These are phyloP conservation scores for Gracilaria vermiculophylla DNA, from an alignment of 23 red algal genomes.

Conservation along the genomic window DNA sequence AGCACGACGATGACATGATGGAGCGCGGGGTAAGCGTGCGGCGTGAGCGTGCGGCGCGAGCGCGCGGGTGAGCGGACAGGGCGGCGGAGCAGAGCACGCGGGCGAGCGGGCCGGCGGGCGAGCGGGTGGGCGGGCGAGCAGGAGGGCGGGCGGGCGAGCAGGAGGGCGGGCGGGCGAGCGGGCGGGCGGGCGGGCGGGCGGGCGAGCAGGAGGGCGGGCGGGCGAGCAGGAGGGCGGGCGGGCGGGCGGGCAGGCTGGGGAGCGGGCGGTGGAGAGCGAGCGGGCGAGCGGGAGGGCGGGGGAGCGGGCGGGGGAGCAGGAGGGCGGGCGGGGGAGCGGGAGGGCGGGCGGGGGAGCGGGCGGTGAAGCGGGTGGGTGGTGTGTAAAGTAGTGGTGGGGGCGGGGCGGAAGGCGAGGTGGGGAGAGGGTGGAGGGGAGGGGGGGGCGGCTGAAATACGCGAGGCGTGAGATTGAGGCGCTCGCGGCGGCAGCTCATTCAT, in stretches of 20 bases:
- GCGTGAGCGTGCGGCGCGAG: too few relatives aligned
- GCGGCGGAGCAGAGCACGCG: neutral
- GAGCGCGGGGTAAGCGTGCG: too few relatives aligned
- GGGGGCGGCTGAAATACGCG: neutral
- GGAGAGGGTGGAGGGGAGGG: neutral
- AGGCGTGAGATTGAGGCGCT: neutral
- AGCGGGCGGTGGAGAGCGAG: neutral
- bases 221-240: neutral
- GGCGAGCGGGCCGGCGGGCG: neutral
- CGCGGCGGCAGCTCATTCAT: neutral
- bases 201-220: too few relatives aligned
- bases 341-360: neutral
- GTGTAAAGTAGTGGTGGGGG: too few relatives aligned
- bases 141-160: neutral
- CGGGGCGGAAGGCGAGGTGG: neutral
- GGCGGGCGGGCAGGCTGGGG: neutral
- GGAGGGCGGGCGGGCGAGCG: neutral
- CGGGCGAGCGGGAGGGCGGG: neutral
- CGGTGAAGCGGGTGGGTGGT: neutral
- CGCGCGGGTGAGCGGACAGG: neutral
- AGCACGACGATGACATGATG: slow-evolving; percentile 17
- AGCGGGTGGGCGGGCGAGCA: neutral
- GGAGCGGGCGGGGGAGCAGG: neutral
- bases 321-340: neutral
- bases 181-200: neutral